phyloP scores from a whole-genome alignment of 1,139 yeast genomes.

The Debaryomyces sp. region DNA sequence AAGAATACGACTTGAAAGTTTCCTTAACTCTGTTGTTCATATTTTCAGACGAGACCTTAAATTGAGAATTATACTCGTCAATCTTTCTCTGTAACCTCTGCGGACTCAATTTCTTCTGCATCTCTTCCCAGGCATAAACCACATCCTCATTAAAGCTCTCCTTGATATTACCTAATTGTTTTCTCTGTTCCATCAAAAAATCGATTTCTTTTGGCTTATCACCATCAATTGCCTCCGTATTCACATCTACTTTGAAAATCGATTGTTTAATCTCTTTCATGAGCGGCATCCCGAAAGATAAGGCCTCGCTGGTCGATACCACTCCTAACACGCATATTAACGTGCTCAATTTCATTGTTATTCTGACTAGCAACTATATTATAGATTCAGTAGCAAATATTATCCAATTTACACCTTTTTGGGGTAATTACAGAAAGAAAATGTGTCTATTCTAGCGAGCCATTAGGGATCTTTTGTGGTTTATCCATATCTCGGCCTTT shows the following conservation, averaged over 20 bases:
- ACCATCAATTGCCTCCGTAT: conserved; percentile 5
- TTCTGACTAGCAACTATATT: not conserved
- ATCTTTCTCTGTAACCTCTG: conserved; percentile 21
- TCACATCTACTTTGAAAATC: conserved; percentile 7
- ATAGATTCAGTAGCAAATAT: not conserved
- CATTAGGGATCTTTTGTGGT: conserved; percentile 2
- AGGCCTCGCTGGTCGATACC: conserved; percentile 7
- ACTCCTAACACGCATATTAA: conserved; percentile 5
- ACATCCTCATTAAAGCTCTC: conserved; percentile 9
- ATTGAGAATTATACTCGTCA: conserved; percentile 19
- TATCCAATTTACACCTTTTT: not conserved
- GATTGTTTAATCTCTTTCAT: conserved; percentile 9
- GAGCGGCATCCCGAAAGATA: conserved; percentile 6
- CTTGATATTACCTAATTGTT: conserved; percentile 8
- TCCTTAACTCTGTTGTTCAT: conserved; percentile 16
- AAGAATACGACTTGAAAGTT: not conserved
- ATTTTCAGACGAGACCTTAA: conserved; percentile 10
- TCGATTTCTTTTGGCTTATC: conserved; percentile 4
- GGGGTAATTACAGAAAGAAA: not conserved
- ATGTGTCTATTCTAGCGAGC: not conserved
- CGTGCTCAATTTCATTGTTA: conserved; percentile 8
- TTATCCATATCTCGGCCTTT: not conserved
- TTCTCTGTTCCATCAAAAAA: conserved; percentile 11
- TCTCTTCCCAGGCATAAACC: conserved; percentile 28
- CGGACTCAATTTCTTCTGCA: conserved; percentile 22